Evolutionary conservation across 352 stramenopile genomes (phyloP), one percentile per base, ranked within the genome.

Genomic region (Thalassiosira ordinaria): DNA sequence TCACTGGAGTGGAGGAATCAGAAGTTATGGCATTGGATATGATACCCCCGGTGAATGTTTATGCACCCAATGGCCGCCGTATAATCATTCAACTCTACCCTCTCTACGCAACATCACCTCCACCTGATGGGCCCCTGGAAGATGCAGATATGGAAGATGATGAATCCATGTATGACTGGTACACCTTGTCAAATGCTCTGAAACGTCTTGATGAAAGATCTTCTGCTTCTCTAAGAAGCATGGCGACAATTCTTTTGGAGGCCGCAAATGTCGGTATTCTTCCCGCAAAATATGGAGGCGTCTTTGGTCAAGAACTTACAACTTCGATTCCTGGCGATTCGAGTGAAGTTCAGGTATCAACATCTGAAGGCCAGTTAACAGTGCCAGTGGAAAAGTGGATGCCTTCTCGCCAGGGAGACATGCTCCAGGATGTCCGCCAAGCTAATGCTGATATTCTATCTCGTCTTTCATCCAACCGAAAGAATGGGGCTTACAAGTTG

Each of bases 101-200:
- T 29, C 39, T 91, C 11, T 88, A 87, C 62, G 85, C 85, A 0
- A 80, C 53, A 0, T 37, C 13, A 14, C 81, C 85, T n/a, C 85
- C 85, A 3, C 85, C 85, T 0, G 80, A 84, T 64, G 81, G 79
- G 2, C 51, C 71, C 14, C 47, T 87, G 1, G 83, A 88, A 41
- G 79, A 88, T 55, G 59, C 47, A 24, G 83, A 90, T 53, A 63
- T 88, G 44, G 80, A 87, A 63, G 83, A 90, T 44, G 82, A 89
- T 14, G 82, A 86, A 37, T 68, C 37, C 20, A 56, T 61, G 0
- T 90, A 90, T 41, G 83, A 90, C 64, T 90, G 83, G 83, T 90
- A 90, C 41, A 84, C 68, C 1, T 81, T 70, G 31, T 2, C 59
- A 6, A 80, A 80, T 31, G 82, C 78, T 27, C 11, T 79, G 4